Evolutionary conservation across 371 early-diverging fungal genomes (phyloP).

Genomic region (Syncephalastrum contaminatum): DNA sequence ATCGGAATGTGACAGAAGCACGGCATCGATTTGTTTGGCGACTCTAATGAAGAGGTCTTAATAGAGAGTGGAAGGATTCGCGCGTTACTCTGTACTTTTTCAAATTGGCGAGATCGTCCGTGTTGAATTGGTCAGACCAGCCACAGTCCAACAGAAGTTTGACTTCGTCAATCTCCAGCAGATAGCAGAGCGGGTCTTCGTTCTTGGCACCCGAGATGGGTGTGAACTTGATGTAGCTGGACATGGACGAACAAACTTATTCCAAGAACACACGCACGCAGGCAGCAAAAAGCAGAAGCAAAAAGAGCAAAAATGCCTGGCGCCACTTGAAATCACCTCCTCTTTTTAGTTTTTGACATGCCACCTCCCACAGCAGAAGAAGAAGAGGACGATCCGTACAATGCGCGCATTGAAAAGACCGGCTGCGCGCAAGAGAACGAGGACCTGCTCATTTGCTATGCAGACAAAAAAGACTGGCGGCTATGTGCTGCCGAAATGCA

Average conservation of each 20-base stretch:
- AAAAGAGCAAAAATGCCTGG: no score
- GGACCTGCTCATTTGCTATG: constrained; percentile 72
- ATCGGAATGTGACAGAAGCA: constrained; percentile 92
- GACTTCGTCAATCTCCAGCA: constrained; percentile 89
- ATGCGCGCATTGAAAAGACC: constrained; percentile 59
- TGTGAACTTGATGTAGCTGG: constrained; percentile 79
- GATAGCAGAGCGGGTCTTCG: constrained; percentile 84
- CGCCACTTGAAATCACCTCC: no score
- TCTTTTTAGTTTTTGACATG: no score
- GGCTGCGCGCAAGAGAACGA: constrained; percentile 78
- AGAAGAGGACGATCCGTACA: constrained; percentile 67
- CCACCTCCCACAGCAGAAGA: constrained; percentile 6
- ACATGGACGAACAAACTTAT: constrained; percentile 33
- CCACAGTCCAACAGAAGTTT: constrained; percentile 94
- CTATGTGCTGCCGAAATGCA: constrained; percentile 70
- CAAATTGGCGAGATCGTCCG: constrained; percentile 64
- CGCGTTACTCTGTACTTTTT: constrained; percentile 49
- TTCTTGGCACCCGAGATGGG: constrained; percentile 82
- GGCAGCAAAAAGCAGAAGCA: no score
- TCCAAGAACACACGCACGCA: no score
- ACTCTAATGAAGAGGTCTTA: constrained; percentile 45
- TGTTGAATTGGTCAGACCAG: constrained; percentile 74
- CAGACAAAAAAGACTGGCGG: constrained; percentile 79
- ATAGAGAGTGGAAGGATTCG: neutral
- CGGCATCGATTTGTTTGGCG: constrained; percentile 90